A percentile compares a stretch with the other conserved stretches of the same genome.
Conservation (phyloP, 495 filamentous ascomycete genomes). For the Penicillium odoratum region DNA sequence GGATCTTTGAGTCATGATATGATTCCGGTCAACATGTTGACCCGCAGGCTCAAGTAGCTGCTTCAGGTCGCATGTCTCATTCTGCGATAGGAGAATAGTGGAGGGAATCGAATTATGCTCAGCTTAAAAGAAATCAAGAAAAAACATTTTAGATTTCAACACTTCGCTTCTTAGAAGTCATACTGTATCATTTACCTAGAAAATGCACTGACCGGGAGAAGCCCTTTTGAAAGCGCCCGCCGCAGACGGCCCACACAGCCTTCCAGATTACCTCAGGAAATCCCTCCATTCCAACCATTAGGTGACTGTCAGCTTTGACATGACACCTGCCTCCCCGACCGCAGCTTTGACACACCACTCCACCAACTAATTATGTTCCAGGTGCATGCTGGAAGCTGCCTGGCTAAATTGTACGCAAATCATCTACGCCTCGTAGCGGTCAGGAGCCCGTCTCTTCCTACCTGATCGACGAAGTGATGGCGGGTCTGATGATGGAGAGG, state of each 20-base stretch:
- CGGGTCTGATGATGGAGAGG: not conserved
- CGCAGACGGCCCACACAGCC: not conserved
- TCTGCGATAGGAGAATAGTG: not conserved
- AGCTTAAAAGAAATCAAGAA: not conserved
- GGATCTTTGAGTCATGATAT: not conserved
- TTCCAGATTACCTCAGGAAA: not conserved
- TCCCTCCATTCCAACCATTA: not conserved
- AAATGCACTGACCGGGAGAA: not conserved
- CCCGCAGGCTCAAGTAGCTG: not conserved
- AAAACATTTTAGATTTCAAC: not conserved
- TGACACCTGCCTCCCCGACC: not conserved
- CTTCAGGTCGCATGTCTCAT: not conserved
- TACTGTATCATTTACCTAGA: not conserved
- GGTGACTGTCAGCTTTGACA: not conserved
- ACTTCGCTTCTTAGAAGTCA: not conserved
- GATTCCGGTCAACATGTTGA: not conserved
- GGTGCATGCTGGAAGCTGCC: not conserved
- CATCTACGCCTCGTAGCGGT: conserved; percentile 1
- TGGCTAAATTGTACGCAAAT: conserved; percentile 3
- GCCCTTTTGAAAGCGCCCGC: not conserved
- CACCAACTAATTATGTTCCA: not conserved
- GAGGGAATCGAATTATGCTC: not conserved
- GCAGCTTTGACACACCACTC: not conserved
- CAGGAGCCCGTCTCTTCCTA: not conserved
- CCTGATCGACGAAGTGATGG: conserved; percentile 1